Evolutionary conservation across 2,329 filamentous ascomycete genomes (phyloP).

Genomic region (Cordyceps militaris): DNA sequence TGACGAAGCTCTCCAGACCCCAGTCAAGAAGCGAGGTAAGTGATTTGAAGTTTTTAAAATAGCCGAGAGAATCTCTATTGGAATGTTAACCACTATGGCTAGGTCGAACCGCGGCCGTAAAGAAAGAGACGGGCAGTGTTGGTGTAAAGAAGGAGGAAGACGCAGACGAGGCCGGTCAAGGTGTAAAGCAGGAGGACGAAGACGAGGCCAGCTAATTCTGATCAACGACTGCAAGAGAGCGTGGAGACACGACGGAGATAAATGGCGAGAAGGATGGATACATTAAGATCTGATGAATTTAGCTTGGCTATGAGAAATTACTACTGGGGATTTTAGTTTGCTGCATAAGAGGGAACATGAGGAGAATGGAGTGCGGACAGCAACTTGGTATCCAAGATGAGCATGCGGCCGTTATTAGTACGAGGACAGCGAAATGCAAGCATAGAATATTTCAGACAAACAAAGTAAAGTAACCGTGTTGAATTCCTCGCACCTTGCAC

Average conservation of each 20-base stretch:
- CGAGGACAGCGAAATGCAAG: neutral
- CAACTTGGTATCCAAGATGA: neutral
- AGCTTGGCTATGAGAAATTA: neutral
- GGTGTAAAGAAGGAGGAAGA: neutral
- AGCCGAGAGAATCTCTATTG: neutral
- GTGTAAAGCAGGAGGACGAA: neutral
- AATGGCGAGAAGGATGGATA: neutral
- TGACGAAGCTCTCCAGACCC: neutral
- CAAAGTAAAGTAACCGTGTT: too few species aligned
- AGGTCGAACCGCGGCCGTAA: neutral
- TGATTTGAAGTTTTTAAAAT: neutral
- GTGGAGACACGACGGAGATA: neutral
- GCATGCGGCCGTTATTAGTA: too few species aligned
- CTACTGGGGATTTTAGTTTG: neutral
- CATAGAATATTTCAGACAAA: neutral
- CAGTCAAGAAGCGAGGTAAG: constrained; percentile 11
- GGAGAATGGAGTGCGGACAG: neutral
- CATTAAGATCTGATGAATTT: neutral
- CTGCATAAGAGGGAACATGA: neutral
- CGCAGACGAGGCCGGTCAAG: neutral
- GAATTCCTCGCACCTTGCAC: neutral
- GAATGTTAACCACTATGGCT: neutral
- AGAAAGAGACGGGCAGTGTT: neutral
- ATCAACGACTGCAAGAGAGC: neutral
- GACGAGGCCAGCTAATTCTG: neutral